phyloP scores from a whole-genome alignment of 2,329 filamentous ascomycete species.

The Xylariaceae sp. region DNA sequence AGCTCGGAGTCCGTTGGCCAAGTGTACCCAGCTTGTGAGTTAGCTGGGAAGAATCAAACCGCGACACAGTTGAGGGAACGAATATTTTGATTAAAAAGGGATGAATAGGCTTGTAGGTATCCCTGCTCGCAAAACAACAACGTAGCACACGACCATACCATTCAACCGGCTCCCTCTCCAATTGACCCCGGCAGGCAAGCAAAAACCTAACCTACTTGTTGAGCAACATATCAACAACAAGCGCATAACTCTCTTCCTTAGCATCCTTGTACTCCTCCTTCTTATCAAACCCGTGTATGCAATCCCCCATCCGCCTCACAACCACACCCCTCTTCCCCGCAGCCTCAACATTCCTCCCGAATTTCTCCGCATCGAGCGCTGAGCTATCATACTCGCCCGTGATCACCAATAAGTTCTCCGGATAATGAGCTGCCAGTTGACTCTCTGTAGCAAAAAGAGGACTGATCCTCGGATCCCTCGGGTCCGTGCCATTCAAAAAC shows the following conservation, averaged over 20 bases:
- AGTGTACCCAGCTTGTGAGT: no score
- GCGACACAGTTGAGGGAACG: no score
- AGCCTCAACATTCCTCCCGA: conserved; percentile 23
- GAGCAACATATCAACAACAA: conserved; percentile 1
- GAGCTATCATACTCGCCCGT: conserved; percentile 35
- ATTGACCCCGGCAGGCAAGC: no score
- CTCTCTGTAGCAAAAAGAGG: conserved; percentile 32
- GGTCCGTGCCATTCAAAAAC: conserved; percentile 30
- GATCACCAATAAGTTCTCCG: conserved; percentile 27
- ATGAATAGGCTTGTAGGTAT: no score
- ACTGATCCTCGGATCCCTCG: conserved; percentile 32
- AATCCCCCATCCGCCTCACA: conserved; percentile 16
- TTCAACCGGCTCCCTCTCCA: no score
- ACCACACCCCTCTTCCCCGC: conserved; percentile 22
- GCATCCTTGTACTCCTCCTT: conserved; percentile 4
- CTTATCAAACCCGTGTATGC: conserved; percentile 21
- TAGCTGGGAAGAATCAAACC: no score
- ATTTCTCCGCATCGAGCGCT: conserved; percentile 31
- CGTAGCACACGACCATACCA: no score
- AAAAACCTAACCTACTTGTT: no score
- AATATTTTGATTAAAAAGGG: no score
- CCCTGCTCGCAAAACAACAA: no score
- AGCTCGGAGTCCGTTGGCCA: no score
- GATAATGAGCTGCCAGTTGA: conserved; percentile 9
- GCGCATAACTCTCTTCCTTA: conserved; percentile 11